phyloP scores from a whole-genome alignment of 306 rosid genomes.

The Pterocarpus santalinus region DNA sequence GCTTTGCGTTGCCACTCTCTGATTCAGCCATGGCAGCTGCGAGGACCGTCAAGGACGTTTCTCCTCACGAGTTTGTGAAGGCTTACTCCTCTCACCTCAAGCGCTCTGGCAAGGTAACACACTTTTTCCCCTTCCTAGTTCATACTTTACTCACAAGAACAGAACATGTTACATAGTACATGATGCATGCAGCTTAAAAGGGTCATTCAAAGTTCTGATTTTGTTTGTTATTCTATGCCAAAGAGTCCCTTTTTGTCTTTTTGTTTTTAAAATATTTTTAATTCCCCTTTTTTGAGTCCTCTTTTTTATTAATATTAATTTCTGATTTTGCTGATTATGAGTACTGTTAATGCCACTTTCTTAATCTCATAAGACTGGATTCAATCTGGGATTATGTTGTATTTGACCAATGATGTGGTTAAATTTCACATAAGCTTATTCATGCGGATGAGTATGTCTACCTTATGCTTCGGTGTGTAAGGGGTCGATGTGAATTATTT shows the following conservation, averaged over 20 bases:
- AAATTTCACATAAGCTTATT: neutral
- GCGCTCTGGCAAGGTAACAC: conserved; percentile 26
- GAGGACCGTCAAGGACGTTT: conserved; percentile 29
- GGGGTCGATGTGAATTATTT: too few species aligned
- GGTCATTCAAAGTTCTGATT: neutral
- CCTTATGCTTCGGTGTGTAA: neutral
- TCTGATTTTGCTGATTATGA: neutral
- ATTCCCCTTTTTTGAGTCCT: neutral
- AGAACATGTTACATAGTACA: neutral
- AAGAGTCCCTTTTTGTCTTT: neutral
- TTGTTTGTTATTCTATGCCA: neutral
- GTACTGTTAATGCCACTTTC: neutral
- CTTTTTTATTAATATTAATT: neutral
- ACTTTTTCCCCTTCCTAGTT: neutral
- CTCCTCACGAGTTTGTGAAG: conserved; percentile 20
- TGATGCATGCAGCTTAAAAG: neutral
- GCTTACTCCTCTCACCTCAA: conserved; percentile 10
- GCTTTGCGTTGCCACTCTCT: neutral
- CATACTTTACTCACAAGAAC: neutral
- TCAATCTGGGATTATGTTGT: neutral
- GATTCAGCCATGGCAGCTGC: neutral
- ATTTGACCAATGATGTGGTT: neutral
- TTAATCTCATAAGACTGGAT: neutral
- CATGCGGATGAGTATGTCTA: neutral
- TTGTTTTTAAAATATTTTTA: neutral